Evolutionary conservation across 345 rosid species (phyloP), one percentile per base, ranked within the genome.

Genomic region (Populus ilicifolia): DNA sequence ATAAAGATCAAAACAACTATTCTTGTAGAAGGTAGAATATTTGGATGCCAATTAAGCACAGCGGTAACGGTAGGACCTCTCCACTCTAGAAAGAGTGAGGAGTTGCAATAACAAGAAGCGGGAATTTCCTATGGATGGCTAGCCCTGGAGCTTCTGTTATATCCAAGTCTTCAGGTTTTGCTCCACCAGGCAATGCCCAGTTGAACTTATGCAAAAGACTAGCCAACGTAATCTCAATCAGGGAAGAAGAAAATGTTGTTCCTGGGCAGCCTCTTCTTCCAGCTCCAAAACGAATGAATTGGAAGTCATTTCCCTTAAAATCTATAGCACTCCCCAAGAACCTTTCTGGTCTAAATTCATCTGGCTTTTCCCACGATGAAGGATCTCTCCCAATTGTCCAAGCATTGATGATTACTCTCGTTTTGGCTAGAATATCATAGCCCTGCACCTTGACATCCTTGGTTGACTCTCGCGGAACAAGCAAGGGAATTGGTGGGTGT

Each of bases 351-450:
- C 59, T 61, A 61, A 81, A 87, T 54, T 85, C 78, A 1, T 83
- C 83, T 0, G 87, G 67, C 2, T 80, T 35, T 0, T 74, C 75
- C 90, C 88, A 83, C 0, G 36, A 35, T 0, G 23, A 12, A 1
- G 84, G 84, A 64, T 85, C 88, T 67, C 84, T 84, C 70, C 89
- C 89, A 1, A 85, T 79, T 13, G 82, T 78, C 81, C 82, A 83
- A 2, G 79, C 82, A 11, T 85, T 87, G 59, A 35, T 50, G 21
- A 81, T 25, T 0, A 75, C 80, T 48, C 6, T 48, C 16, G 88
- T 87, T 62, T 82, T 79, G 1, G 77, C 83, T 2, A 73, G 43
- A 25, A 87, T 68, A 59, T 83, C 80, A 41, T 76, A 85, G 25
- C 83, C 83, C 0, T 68, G 48, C 3, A 85, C 29, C 17, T 74